Percentiles rank a stretch among this genome's conserved stretches.
These are phyloP conservation scores for Skeletonema potamos DNA, from an alignment of 108 stramenopile genomes.

Conservation along the genomic window DNA sequence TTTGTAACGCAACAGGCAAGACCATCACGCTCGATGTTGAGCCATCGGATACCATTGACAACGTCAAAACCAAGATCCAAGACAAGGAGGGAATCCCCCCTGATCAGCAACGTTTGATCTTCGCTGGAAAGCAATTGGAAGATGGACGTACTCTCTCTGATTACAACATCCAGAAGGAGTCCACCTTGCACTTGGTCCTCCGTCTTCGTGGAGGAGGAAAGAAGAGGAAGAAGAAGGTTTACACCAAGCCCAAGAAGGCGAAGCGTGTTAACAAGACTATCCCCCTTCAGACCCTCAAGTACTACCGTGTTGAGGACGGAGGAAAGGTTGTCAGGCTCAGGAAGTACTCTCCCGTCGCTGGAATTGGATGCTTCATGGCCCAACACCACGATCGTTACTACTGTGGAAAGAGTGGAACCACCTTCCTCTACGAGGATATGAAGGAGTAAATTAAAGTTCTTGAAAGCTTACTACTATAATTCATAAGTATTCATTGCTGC, in stretches of 20 bases:
- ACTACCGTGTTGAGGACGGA: constrained; percentile 97
- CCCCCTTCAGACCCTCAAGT: constrained; percentile 97
- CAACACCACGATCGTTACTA: constrained; percentile 98
- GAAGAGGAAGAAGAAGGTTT: constrained; percentile 98
- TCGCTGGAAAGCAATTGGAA: constrained; percentile 97
- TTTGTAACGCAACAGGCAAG: constrained; percentile 13
- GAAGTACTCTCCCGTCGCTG: constrained; percentile 95
- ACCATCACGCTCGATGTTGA: constrained; percentile 98
- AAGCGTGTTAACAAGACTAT: constrained; percentile 94
- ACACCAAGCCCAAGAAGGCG: constrained; percentile 99
- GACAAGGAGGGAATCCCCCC: constrained; percentile 97
- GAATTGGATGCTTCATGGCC: constrained; percentile 99
- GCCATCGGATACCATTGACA: constrained; percentile 96
- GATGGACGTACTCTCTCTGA: constrained; percentile 93
- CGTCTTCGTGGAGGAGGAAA: constrained; percentile 76
- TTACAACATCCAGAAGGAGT: constrained; percentile 96
- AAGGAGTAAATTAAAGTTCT: constrained; percentile 70
- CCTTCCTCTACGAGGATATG: constrained; percentile 94
- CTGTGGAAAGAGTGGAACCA: constrained; percentile 98
- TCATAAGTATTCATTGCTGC: background rate
- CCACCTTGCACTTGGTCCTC: constrained; percentile 78
- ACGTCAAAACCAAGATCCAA: constrained; percentile 95
- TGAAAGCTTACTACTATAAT: background rate
- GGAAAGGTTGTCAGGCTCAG: constrained; percentile 96
- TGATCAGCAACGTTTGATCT: constrained; percentile 96